Conservation (phyloP, 345 rosid species). For the Dipteronia dyeriana region DNA sequence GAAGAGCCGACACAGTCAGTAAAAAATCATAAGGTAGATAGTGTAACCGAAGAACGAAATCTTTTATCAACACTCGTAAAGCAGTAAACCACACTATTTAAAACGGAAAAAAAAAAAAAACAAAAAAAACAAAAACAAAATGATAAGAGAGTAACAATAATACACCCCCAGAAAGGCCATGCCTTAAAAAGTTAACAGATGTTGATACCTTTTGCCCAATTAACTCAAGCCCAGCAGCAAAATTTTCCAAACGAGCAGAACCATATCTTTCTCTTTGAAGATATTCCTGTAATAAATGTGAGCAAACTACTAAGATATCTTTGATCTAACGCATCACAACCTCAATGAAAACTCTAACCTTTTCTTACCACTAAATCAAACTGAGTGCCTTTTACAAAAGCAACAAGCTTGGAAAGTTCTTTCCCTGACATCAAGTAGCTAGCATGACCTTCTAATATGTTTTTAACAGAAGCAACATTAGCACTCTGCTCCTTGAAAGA, state of each 20-base stretch:
- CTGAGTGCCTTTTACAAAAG: slow-evolving; percentile 98
- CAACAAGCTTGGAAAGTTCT: slow-evolving; percentile 97
- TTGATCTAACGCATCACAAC: slow-evolving; percentile 12
- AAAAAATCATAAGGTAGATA: background rate
- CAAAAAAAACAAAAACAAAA: background rate
- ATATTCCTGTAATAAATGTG: slow-evolving; percentile 64
- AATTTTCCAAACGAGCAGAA: slow-evolving; percentile 85
- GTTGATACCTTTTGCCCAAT: slow-evolving; percentile 75
- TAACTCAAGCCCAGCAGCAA: slow-evolving; percentile 88
- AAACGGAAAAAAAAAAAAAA: background rate
- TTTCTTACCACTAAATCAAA: slow-evolving; percentile 92
- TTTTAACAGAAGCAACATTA: slow-evolving; percentile 86
- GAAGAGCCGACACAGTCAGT: slow-evolving; percentile 3
- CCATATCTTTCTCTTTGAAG: slow-evolving; percentile 92
- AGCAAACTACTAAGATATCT: slow-evolving; percentile 16
- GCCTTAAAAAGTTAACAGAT: background rate
- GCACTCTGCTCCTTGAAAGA: slow-evolving; percentile 90
- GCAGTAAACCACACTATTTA: background rate
- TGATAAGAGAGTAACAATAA: background rate
- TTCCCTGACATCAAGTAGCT: slow-evolving; percentile 95
- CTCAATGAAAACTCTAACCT: slow-evolving; percentile 4
- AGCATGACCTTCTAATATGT: slow-evolving; percentile 91
- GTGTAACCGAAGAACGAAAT: background rate
- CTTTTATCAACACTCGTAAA: background rate
- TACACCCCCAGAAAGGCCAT: background rate